Evolutionary conservation across 2,329 filamentous ascomycete genomes (phyloP), one percentile per base, ranked within the genome.

Genomic region (Eurotiales sp.): DNA sequence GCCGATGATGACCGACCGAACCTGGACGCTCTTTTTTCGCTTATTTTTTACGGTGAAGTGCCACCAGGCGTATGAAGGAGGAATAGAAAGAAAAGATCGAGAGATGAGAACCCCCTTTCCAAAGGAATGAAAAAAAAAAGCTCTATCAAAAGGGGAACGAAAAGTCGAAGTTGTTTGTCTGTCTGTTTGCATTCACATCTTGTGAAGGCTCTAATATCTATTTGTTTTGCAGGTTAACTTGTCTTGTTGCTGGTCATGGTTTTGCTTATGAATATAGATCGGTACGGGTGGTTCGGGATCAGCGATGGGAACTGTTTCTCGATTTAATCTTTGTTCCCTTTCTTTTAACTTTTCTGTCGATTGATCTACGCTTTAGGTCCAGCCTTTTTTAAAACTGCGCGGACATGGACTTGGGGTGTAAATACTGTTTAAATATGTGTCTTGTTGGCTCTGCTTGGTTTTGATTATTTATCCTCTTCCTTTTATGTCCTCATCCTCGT

Each of bases 231-330:
- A 15, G 27, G 14, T 34, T 14, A 27, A 37, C 39, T 47, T 44
- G 23, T 25, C 22, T 49, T 48, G 10, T 46, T 37, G 21, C 51
- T 47, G 43, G 48, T 41, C 42, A 50, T 39, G 44, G 52, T 50
- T 44, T 30, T 50, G n/a, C 47, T 49, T 53, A 50, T 54, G 48
- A 48, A 54, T 54, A 55, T 54, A 56, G 54, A 56, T 50, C 40
- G 51, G 49, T 50, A 49, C 39, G 48, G 54, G 54, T 22, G 52
- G 52, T 50, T 54, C 50, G 42, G 50, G 51, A 45, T 53, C 36
- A 55, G 50, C 37, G 23, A 52, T 37, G 41, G 46, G 52, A 17
- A 47, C 32, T 51, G 47, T 29, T 40, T 36, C 45, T 17, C 30
- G 40, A 22, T 27, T 49, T 17, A 32, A 21, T 22, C 37, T 46